Evolutionary conservation across 1,139 yeast genomes (phyloP).

Genomic region (Kodamaea sp.): DNA sequence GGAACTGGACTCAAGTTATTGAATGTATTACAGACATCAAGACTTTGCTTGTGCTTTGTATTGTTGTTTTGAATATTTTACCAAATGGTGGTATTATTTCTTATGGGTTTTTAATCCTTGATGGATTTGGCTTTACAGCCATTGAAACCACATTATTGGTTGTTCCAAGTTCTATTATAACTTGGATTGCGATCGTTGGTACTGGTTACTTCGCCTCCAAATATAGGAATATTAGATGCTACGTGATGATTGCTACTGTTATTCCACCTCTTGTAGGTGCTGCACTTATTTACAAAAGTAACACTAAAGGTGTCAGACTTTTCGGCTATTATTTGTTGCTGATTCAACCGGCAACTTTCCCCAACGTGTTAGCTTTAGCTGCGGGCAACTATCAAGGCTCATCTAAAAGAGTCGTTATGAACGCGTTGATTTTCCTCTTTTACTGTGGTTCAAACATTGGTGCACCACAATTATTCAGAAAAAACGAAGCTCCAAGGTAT

Average conservation of each 20-base stretch:
- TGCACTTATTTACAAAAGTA: conserved; percentile 13
- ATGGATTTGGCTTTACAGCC: conserved; percentile 18
- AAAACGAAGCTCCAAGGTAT: conserved; percentile 10
- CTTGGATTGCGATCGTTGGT: conserved; percentile 17
- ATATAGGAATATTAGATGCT: conserved; percentile 5
- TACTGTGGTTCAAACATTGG: conserved; percentile 13
- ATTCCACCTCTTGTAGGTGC: conserved; percentile 16
- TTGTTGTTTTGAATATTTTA: conserved; percentile 32
- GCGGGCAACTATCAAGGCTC: conserved; percentile 11
- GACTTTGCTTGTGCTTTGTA: conserved; percentile 16
- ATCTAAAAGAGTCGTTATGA: conserved; percentile 10
- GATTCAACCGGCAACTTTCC: conserved; percentile 9
- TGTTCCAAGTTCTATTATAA: conserved; percentile 23
- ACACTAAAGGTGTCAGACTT: conserved; percentile 7
- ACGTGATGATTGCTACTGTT: conserved; percentile 7
- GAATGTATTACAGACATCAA: conserved; percentile 27
- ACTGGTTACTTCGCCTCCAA: conserved; percentile 10
- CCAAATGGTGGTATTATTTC: conserved; percentile 43
- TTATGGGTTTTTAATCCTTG: conserved; percentile 17
- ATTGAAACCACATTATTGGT: conserved; percentile 20
- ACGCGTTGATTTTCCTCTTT: conserved; percentile 10
- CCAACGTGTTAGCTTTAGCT: conserved; percentile 9
- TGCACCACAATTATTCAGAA: conserved; percentile 12
- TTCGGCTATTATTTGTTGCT: conserved; percentile 10
- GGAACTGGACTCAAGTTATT: conserved; percentile 20